phyloP scores from a whole-genome alignment of 2,329 filamentous ascomycete species.

The Botrytis pseudocinerea region DNA sequence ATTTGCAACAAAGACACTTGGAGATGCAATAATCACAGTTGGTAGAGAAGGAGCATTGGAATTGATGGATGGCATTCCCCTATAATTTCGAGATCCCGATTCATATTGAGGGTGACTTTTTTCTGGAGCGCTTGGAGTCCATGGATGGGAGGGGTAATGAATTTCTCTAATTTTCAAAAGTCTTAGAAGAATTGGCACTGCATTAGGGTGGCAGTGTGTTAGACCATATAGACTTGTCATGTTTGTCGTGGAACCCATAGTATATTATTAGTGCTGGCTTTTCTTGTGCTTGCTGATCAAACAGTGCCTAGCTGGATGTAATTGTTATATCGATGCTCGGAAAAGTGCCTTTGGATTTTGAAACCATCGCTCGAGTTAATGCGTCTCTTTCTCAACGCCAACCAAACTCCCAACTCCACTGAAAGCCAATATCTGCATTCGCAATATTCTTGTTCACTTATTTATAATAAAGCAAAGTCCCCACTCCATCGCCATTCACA shows the following conservation, averaged over 20 bases:
- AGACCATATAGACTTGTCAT: slow-evolving; percentile 7
- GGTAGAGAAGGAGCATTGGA: slow-evolving; percentile 54
- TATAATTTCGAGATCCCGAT: slow-evolving; percentile 45
- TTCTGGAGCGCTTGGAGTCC: slow-evolving; percentile 7
- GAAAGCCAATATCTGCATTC: not conserved
- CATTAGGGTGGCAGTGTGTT: not conserved
- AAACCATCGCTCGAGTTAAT: not conserved
- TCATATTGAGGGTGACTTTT: not conserved
- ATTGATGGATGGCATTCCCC: slow-evolving; percentile 69
- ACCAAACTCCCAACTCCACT: not conserved
- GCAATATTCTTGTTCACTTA: not conserved
- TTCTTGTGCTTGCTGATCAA: not conserved
- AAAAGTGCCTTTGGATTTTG: not conserved
- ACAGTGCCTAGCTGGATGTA: not conserved
- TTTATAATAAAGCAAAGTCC: no score
- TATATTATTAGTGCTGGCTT: not conserved
- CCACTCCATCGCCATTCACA: no score
- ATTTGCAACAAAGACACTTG: slow-evolving; percentile 69
- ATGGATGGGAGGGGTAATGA: slow-evolving; percentile 3
- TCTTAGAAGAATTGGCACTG: not conserved
- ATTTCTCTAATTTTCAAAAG: not conserved
- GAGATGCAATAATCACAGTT: slow-evolving; percentile 72
- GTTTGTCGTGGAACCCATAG: not conserved
- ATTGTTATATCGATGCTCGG: not conserved
- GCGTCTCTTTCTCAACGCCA: slow-evolving; percentile 3